Base-by-base conservation (phyloP, 2,329 filamentous ascomycete genomes). In the Trichoderma cornu-damae region DNA sequence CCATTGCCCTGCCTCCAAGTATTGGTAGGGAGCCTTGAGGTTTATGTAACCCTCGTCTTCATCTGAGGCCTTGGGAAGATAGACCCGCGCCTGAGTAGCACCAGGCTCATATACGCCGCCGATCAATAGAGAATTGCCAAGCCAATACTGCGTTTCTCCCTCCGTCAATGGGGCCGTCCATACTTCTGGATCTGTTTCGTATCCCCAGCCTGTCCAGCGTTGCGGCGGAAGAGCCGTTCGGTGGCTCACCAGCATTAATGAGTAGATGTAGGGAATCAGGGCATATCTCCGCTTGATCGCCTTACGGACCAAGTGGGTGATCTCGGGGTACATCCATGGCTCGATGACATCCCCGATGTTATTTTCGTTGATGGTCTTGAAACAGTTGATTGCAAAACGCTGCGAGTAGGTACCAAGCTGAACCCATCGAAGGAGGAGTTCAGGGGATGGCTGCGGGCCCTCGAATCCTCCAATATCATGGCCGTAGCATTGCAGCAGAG, bases 391-490 rank as follows among this genome's bases (percentile, higher is more conserved):
- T 9, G 87, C 84, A 64, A 90, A 89, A 0, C 87, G 82, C 0
- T 84, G 79, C 1, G 85, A 86, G 71, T 89, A 81, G 59, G 84
- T 81, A 5, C 86, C 87, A 2, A 88, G 77, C 65, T 90, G 87
- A 11, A 89, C 77, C 87, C 87, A 90, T 28, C 87, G 82, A 2
- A 89, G 79, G 0, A 90, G 77, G 2, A 89, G 77, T 64, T 90
- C 87, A 0, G 87, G 85, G 0, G 80, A 80, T 0, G 87, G 87
- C 65, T 89, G 86, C 0, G 86, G 85, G 26, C 86, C 86, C 72
- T 89, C 86, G 64, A 90, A 90, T 0, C 87, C 87, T 42, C 87
- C 87, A 60, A 90, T 89, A 58, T 90, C 87, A 64, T 89, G 86
- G 11, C 87, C 87, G 62, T 85, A 87, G 65, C 82, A 87, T 65